Evolutionary conservation across 768 basidiomycete species (phyloP), one percentile per base, ranked within the genome.

Genomic region (Suillus weaverae): DNA sequence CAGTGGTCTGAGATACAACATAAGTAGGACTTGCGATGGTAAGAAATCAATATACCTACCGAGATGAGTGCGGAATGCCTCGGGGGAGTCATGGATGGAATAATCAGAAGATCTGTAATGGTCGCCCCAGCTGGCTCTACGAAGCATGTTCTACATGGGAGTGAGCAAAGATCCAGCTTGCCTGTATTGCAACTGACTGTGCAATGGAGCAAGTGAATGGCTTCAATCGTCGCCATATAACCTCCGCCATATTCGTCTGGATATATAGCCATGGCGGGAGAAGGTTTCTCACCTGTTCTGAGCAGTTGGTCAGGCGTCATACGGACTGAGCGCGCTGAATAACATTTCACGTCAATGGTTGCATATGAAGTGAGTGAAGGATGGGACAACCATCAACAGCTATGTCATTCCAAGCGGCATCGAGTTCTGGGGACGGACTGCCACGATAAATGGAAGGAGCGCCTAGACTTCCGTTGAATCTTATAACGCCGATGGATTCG

Each of bases 241-340:
- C 68, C 66, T 14, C 68, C 66, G 20, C 60, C 65, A 41, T 68
- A 62, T 48, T 61, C 65, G n/a, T 62, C 65, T 16, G 62, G 61
- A 22, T 64, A 55, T 39, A 13, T 60, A 18, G 62, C 62, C 4
- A 36, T 63, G 20, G 63, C 51, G 6, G 60, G 60, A 32, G 66
- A 36, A 20, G 39, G 35, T 30, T 11, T 43, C 9, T 63, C 51
- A 0, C 67, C 66, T 57, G 66, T 60, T 56, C 51, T 62, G 50
- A 61, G 18, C 13, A 62, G 9, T 38, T 68, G 54, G 11, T 64
- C 61, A 10, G 32, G n/a, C 0, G 63, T 64, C 13, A 68, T 22
- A 10, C 63, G 50, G 10, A 59, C 50, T 1, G 66, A 57, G 32
- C 62, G 61, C 18, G 62, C 62, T 68, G 33, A 6, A 13, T 4